Conservation (phyloP, 2,329 filamentous ascomycete genomes). For the Sclerotiophoma versabilis region DNA sequence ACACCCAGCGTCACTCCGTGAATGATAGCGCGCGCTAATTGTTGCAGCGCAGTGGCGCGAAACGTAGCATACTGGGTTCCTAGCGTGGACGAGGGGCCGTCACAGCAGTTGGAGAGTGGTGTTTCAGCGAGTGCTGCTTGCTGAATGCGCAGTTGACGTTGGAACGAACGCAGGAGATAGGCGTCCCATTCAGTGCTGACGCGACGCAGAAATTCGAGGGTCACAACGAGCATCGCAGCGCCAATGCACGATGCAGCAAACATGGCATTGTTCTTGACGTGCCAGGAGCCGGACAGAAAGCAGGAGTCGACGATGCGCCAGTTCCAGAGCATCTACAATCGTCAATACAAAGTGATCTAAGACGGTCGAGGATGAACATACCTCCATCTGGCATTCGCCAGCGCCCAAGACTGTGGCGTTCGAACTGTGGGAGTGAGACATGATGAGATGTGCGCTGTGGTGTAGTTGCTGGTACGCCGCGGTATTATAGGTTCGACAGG, state of each 20-base stretch:
- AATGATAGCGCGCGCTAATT: constrained; percentile 69
- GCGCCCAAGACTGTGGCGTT: constrained; percentile 25
- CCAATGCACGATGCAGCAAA: constrained; percentile 84
- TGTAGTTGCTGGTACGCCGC: constrained; percentile 4
- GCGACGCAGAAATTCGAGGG: constrained; percentile 76
- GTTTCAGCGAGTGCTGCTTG: constrained; percentile 30
- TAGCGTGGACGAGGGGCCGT: constrained; percentile 29
- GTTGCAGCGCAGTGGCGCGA: constrained; percentile 68
- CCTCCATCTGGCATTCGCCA: constrained; percentile 50
- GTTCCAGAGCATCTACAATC: constrained; percentile 78
- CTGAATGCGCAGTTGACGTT: constrained; percentile 40
- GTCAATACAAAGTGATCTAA: constrained; percentile 1
- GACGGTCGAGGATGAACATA: constrained; percentile 26
- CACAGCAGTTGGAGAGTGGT: constrained; percentile 33
- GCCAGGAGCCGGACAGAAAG: constrained; percentile 75
- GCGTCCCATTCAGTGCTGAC: constrained; percentile 75
- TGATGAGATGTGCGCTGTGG: constrained; percentile 6
- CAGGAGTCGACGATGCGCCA: constrained; percentile 75
- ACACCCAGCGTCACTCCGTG: constrained; percentile 76
- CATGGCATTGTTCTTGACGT: constrained; percentile 71
- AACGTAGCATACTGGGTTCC: constrained; percentile 43
- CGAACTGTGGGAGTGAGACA: constrained; percentile 24
- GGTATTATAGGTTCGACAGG: neutral
- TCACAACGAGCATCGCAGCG: constrained; percentile 74
- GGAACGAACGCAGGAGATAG: constrained; percentile 65